These are phyloP conservation scores for Rhizopogon roseolus DNA, from an alignment of 768 basidiomycete species.

Conservation along the genomic window DNA sequence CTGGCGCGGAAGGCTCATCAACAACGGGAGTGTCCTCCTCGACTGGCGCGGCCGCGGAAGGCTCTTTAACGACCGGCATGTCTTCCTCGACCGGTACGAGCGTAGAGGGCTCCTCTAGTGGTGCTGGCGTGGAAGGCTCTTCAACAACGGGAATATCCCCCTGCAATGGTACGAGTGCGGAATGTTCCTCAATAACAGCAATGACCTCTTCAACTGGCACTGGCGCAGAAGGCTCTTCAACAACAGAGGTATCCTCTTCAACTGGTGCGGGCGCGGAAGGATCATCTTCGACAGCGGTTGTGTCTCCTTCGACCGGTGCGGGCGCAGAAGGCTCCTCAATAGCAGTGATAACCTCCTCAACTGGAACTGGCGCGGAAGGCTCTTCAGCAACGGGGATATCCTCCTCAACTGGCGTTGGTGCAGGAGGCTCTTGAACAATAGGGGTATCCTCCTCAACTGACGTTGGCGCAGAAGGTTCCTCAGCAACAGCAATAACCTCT, in stretches of 20 bases:
- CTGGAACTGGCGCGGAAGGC: neutral
- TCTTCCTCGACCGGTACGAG: neutral
- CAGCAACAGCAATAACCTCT: neutral
- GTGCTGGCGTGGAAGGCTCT: too few species aligned
- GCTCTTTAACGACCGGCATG: neutral
- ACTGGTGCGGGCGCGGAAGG: too few species aligned
- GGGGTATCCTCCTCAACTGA: slow-evolving; percentile 3
- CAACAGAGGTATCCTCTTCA: too few species aligned
- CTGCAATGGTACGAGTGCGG: too few species aligned
- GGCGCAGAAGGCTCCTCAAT: neutral
- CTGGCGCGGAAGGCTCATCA: neutral
- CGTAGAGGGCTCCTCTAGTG: neutral
- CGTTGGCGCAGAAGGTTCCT: neutral
- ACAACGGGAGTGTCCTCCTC: slow-evolving; percentile 2
- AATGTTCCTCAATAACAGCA: too few species aligned
- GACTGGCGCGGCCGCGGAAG: neutral
- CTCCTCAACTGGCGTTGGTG: neutral
- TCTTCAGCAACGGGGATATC: neutral
- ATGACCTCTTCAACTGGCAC: neutral
- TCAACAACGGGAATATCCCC: too few species aligned
- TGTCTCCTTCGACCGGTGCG: neutral
- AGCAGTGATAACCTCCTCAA: neutral
- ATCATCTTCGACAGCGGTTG: too few species aligned
- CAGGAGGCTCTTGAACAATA: neutral
- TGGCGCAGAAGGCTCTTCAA: neutral